phyloP scores from a whole-genome alignment of 345 rosid genomes.

The Citrus unshiu region DNA sequence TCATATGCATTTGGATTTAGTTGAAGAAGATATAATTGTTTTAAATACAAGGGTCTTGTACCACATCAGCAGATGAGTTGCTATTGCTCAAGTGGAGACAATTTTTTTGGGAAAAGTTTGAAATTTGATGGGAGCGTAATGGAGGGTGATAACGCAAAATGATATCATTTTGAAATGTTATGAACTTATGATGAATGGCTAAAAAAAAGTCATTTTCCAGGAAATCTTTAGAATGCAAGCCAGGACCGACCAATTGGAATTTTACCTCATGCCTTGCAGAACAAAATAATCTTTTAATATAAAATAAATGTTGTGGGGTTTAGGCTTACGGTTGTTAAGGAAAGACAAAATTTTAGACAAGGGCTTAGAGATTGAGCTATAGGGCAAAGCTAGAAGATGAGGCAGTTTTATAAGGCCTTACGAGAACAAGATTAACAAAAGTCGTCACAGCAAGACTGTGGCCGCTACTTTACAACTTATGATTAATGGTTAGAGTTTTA shows the following conservation, averaged over 20 bases:
- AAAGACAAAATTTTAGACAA: background rate
- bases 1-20: background rate
- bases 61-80: background rate
- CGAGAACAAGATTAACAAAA: background rate
- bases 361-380: background rate
- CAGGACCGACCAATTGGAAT: background rate
- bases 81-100: background rate
- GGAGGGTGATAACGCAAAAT: background rate
- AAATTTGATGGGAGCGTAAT: background rate
- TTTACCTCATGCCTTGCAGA: background rate
- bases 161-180: background rate
- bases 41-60: background rate
- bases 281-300: background rate
- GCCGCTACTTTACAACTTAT: background rate
- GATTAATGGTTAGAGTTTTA: background rate
- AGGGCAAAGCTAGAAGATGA: background rate
- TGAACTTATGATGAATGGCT: background rate
- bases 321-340: background rate
- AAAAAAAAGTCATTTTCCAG: conserved; percentile 1
- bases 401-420: background rate
- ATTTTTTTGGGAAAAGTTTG: background rate
- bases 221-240: background rate
- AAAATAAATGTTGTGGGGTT: background rate
- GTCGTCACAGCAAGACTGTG: background rate
- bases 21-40: background rate